These are phyloP conservation scores for Trichothecium sympodiale DNA, from an alignment of 2,329 filamentous ascomycete species.

Conservation along the genomic window DNA sequence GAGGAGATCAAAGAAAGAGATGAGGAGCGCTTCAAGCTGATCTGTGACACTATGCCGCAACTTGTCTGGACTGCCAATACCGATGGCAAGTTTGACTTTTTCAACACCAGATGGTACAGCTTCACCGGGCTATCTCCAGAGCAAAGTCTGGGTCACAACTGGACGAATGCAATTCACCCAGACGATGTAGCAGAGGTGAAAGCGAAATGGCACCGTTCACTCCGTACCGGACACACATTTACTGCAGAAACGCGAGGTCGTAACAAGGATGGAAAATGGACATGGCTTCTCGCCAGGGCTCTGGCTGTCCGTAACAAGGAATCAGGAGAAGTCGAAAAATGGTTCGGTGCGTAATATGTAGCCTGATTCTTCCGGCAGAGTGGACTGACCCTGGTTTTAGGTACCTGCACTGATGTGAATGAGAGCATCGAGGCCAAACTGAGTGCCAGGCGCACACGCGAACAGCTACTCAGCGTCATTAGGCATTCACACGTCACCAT, in stretches of 20 bases:
- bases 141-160: constrained; percentile 50
- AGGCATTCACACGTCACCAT: constrained; percentile 66
- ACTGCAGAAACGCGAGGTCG: constrained; percentile 60
- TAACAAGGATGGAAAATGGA: constrained; percentile 56
- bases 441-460: constrained; percentile 52
- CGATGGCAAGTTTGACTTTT: constrained; percentile 60
- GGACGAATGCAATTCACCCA: constrained; percentile 55
- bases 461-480: constrained; percentile 62
- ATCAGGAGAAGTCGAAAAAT: constrained; percentile 60
- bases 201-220: constrained; percentile 48
- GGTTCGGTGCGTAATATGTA: constrained; percentile 47
- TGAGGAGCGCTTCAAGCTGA: constrained; percentile 62
- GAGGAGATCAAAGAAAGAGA: constrained; percentile 58
- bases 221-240: constrained; percentile 59
- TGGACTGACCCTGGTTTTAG: constrained; percentile 11
- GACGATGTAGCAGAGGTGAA: constrained; percentile 52
- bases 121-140: constrained; percentile 60
- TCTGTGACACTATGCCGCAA: constrained; percentile 63
- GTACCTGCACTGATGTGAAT: constrained; percentile 69
- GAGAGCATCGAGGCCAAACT: constrained; percentile 60
- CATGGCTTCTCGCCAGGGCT: constrained; percentile 70
- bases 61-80: constrained; percentile 64
- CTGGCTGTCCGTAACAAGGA: constrained; percentile 55
- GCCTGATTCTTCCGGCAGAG: not conserved
- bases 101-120: constrained; percentile 67